phyloP scores from a whole-genome alignment of 768 basidiomycete species.

The Trametopsis cervina region DNA sequence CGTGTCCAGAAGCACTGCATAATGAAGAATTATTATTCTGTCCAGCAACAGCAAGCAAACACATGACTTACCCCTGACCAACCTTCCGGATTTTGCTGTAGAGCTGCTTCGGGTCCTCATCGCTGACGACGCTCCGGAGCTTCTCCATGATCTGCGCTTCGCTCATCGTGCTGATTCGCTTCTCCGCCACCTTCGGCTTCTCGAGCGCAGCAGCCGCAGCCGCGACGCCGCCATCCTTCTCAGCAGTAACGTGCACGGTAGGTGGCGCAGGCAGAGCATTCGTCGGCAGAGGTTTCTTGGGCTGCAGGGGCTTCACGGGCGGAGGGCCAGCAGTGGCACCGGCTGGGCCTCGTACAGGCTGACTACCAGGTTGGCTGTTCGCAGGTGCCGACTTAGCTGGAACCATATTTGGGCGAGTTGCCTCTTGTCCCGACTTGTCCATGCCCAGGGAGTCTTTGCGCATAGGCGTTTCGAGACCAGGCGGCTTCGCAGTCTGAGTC shows the following conservation, averaged over 20 bases:
- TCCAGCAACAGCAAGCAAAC: slow-evolving; percentile 2
- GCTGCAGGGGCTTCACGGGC: slow-evolving; percentile 70
- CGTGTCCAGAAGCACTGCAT: slow-evolving; percentile 88
- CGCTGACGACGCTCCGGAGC: slow-evolving; percentile 78
- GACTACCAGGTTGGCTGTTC: slow-evolving; percentile 34
- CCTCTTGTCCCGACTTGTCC: slow-evolving; percentile 13
- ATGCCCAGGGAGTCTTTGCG: slow-evolving; percentile 44
- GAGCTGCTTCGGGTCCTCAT: slow-evolving; percentile 80
- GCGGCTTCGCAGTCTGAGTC: slow-evolving; percentile 26
- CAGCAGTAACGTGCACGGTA: slow-evolving; percentile 19
- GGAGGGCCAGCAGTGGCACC: slow-evolving; percentile 49
- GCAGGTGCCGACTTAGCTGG: slow-evolving; percentile 42
- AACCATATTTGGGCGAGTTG: slow-evolving; percentile 31
- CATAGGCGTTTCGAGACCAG: slow-evolving; percentile 28
- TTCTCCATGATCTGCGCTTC: slow-evolving; percentile 99
- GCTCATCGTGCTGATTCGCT: slow-evolving; percentile 92
- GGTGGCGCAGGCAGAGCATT: slow-evolving; percentile 12
- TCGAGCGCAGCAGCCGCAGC: slow-evolving; percentile 65
- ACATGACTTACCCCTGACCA: slow-evolving; percentile 80
- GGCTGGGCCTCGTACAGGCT: slow-evolving; percentile 39
- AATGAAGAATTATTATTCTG: not conserved
- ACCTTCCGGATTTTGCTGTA: slow-evolving; percentile 99
- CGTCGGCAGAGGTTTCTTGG: slow-evolving; percentile 48
- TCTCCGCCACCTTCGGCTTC: slow-evolving; percentile 61
- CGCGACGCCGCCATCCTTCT: slow-evolving; percentile 46